Evolutionary conservation across 441 rosid species (phyloP).

Genomic region (Gossypium davidsonii): DNA sequence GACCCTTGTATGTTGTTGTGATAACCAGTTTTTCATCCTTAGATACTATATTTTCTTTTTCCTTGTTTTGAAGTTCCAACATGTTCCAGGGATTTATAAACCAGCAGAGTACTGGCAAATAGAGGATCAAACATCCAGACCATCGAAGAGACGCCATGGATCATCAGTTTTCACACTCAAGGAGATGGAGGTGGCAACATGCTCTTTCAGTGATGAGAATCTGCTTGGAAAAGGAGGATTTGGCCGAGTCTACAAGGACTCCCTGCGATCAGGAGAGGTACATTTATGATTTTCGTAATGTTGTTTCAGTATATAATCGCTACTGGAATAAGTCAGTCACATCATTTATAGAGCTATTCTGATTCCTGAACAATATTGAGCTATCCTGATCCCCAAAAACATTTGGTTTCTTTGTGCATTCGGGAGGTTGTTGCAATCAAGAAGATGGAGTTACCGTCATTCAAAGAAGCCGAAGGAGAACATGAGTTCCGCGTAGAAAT

Average conservation of each 20-base stretch:
- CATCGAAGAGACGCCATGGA: constrained; percentile 49
- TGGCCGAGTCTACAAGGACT: constrained; percentile 78
- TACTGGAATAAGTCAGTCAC: neutral
- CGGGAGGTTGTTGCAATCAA: constrained; percentile 82
- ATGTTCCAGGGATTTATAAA: constrained; percentile 62
- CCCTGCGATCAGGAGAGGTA: constrained; percentile 78
- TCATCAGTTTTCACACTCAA: constrained; percentile 75
- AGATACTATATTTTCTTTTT: neutral
- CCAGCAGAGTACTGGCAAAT: constrained; percentile 66
- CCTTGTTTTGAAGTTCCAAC: neutral
- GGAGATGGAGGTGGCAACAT: constrained; percentile 89
- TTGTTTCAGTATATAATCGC: neutral
- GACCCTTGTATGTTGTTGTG: constrained; percentile 62
- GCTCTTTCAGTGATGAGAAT: constrained; percentile 61
- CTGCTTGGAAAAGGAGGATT: constrained; percentile 85
- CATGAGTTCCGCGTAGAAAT: constrained; percentile 88
- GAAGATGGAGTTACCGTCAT: constrained; percentile 81
- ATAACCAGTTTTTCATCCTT: constrained; percentile 2
- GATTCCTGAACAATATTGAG: too few species aligned
- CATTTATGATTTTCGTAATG: neutral
- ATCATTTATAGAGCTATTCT: neutral
- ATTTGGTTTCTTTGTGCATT: constrained; percentile 8
- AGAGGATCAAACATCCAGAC: constrained; percentile 43
- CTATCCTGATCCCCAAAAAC: neutral
- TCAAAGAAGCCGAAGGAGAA: constrained; percentile 81